phyloP scores from a whole-genome alignment of 129 eudicot genomes.

The Centaurea solstitialis region DNA sequence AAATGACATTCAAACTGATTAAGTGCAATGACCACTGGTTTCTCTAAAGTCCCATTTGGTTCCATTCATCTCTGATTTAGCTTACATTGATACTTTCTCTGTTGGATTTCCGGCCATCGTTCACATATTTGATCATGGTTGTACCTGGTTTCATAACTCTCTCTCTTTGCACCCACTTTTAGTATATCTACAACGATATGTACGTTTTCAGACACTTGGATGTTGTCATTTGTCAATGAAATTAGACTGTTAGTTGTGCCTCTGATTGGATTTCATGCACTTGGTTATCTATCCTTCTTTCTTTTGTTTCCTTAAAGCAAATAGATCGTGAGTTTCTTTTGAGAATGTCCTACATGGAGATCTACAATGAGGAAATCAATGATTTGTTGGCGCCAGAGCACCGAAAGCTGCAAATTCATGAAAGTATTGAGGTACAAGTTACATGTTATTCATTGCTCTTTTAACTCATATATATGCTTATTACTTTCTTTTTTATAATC shows the following conservation, averaged over 20 bases:
- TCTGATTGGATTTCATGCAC: background rate
- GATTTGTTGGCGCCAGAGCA: conserved; percentile 94
- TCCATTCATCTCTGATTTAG: background rate
- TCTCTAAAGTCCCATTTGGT: conserved; percentile 2
- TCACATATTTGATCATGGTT: background rate
- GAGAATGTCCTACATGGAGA: conserved; percentile 99
- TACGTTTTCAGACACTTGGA: background rate
- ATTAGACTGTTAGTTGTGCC: background rate
- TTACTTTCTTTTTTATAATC: background rate
- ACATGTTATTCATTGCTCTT: background rate
- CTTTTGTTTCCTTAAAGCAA: conserved; percentile 38
- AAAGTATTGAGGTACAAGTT: conserved; percentile 75
- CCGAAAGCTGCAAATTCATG: conserved; percentile 88
- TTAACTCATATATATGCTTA: background rate
- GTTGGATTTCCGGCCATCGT: background rate
- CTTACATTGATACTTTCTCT: background rate
- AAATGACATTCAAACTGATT: background rate
- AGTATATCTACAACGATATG: background rate
- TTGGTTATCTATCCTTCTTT: background rate
- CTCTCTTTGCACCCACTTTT: background rate
- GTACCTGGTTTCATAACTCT: background rate
- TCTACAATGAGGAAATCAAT: conserved; percentile 95
- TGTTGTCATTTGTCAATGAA: background rate
- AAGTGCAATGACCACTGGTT: conserved; percentile 10
- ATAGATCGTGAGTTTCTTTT: conserved; percentile 83